phyloP scores from a whole-genome alignment of 1,284 basidiomycete genomes.

The Fomitopsis pinicola region DNA sequence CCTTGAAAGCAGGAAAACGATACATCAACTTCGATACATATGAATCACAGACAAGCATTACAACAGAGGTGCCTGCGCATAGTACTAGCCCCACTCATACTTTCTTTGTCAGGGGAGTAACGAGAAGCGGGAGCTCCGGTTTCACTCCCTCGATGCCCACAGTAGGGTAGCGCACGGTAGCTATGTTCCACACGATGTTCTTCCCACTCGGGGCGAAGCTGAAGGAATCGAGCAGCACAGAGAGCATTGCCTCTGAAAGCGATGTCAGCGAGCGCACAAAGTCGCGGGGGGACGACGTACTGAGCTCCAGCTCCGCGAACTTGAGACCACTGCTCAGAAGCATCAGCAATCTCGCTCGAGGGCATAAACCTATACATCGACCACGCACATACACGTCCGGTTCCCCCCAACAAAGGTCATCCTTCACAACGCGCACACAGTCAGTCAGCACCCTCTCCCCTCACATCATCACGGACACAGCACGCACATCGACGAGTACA shows the following conservation, averaged over 20 bases:
- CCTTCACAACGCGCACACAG: not conserved
- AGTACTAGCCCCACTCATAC: too few species aligned
- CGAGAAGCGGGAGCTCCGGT: conserved; percentile 3
- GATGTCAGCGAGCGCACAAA: not conserved
- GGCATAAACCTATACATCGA: not conserved
- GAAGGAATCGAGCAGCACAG: conserved; percentile 5
- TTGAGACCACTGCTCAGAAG: not conserved
- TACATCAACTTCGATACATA: too few species aligned
- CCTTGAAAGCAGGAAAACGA: too few species aligned
- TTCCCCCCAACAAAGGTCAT: not conserved
- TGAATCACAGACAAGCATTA: too few species aligned
- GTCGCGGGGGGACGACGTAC: not conserved
- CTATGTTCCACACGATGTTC: conserved; percentile 12
- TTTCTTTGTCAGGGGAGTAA: not conserved
- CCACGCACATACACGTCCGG: not conserved
- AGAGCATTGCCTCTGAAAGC: conserved; percentile 12
- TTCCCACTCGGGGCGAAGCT: conserved; percentile 5
- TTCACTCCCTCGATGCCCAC: conserved; percentile 5
- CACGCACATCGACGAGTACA: not conserved
- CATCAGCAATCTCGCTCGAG: too few species aligned
- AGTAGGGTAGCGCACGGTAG: conserved; percentile 10
- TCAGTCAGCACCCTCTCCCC: not conserved
- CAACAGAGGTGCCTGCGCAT: too few species aligned
- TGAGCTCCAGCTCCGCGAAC: not conserved
- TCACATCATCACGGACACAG: too few species aligned